Percentiles rank a stretch among this genome's conserved stretches.
Conservation (phyloP, 2,329 filamentous ascomycete genomes). For the Diplodia mutila region DNA sequence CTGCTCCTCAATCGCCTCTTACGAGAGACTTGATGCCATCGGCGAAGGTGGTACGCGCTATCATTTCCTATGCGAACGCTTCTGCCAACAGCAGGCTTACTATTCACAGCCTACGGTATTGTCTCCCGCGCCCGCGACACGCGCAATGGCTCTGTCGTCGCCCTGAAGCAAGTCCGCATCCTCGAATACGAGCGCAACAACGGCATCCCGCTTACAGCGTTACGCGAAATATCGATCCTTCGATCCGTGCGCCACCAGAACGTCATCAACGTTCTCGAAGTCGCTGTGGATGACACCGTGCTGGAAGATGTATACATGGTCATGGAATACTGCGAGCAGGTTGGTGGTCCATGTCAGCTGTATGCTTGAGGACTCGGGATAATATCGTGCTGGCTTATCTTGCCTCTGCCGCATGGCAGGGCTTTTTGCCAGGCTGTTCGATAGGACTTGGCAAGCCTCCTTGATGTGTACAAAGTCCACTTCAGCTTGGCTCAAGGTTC, state of each 20-base stretch:
- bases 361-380: slow-evolving; percentile 29
- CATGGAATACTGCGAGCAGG: slow-evolving; percentile 46
- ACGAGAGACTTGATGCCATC: slow-evolving; percentile 39
- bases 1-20: slow-evolving; percentile 39
- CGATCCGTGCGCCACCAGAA: slow-evolving; percentile 40
- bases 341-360: slow-evolving; percentile 18
- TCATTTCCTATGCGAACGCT: too few species aligned
- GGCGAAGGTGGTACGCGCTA: slow-evolving; percentile 41
- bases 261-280: slow-evolving; percentile 41
- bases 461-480: slow-evolving; percentile 40
- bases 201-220: slow-evolving; percentile 29
- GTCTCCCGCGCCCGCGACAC: slow-evolving; percentile 40
- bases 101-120: slow-evolving; percentile 28
- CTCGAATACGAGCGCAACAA: slow-evolving; percentile 40
- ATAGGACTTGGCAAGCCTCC: slow-evolving; percentile 41
- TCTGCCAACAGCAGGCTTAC: too few species aligned
- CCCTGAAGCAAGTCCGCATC: slow-evolving; percentile 44
- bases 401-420: slow-evolving; percentile 33
- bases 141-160: slow-evolving; percentile 36
- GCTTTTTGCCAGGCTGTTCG: slow-evolving; percentile 31
- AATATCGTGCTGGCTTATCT: slow-evolving; percentile 38
- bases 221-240: slow-evolving; percentile 45
- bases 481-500: slow-evolving; percentile 41
- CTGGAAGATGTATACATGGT: slow-evolving; percentile 44
- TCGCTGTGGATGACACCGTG: slow-evolving; percentile 37